Evolutionary conservation across 2,329 filamentous ascomycete genomes (phyloP).

Genomic region (Ceratocystis harringtonii): DNA sequence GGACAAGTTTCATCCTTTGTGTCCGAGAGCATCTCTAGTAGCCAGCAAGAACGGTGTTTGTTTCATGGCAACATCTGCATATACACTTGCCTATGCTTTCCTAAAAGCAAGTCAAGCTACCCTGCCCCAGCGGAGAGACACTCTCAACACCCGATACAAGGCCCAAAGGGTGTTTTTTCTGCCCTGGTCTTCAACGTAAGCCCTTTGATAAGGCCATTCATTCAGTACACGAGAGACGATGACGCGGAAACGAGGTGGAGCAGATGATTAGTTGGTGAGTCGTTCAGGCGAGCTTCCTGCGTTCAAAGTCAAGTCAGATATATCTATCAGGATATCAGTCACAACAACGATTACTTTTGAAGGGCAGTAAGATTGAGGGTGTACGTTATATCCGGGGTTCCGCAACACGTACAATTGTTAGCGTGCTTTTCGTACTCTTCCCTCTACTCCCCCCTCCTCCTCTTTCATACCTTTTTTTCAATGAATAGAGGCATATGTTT

Average conservation of each 20-base stretch:
- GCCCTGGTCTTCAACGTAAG: not conserved
- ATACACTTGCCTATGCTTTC: too few species aligned
- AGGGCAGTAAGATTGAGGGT: not conserved
- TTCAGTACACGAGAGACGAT: not conserved
- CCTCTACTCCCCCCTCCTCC: too few species aligned
- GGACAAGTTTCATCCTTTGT: too few species aligned
- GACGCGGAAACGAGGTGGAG: too few species aligned
- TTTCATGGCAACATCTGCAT: not conserved
- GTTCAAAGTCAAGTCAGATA: not conserved
- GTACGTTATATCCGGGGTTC: too few species aligned
- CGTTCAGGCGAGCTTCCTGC: not conserved
- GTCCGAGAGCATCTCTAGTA: not conserved
- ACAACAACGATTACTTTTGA: not conserved
- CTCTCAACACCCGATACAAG: not conserved
- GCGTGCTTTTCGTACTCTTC: too few species aligned
- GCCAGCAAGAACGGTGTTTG: not conserved
- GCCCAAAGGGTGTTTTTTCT: not conserved
- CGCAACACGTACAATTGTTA: too few species aligned
- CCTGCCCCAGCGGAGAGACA: not conserved
- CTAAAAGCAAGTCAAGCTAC: too few species aligned
- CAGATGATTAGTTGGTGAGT: not conserved
- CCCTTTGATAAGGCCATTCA: not conserved
- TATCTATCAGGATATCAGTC: not conserved
- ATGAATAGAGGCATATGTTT: too few species aligned
- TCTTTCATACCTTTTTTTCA: too few species aligned